Evolutionary conservation across 495 filamentous ascomycete species (phyloP), one percentile per base, ranked within the genome.

Genomic region (Annulohypoxylon maeteangense): DNA sequence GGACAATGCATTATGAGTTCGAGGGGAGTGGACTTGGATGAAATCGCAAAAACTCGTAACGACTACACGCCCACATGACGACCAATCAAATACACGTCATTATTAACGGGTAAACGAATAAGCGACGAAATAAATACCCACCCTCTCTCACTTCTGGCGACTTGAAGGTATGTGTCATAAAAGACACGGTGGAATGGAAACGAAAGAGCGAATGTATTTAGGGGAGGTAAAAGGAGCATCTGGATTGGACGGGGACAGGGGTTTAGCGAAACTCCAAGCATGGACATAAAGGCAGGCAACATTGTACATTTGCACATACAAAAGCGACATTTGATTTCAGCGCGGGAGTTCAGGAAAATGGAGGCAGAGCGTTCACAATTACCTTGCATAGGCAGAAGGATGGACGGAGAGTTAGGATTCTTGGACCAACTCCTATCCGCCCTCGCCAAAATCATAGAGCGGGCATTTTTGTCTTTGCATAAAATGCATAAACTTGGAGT

Each of bases 331-430:
- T 40, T 22, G 27, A 27, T 6, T 57, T 38, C 11, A 34, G 50
- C 50, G 34, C 20, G 3, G 50, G 54, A 12, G 31, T 42, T 40
- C 8, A 25, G 34, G 20, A 57, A 40, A 57, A 34, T 32, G 20
- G 12, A 1, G 12, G 20, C 20, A 57, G 10, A 12, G 53, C 29
- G 23, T 14, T 63, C 50, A 42, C 60, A 34, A 44, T 60, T 36
- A 54, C 56, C 29, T 68, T 61, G 65, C 57, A 68, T 68, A 2
- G 36, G 36, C n/a, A 40, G 50, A 42, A 20, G 40, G 38, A 25
- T 27, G 38, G 55, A 36, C 23, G 38, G 48, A 23, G 14, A 14
- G 22, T 59, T 51, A 31, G 38, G 62, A 65, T 63, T 54, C 48
- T 16, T 54, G 32, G 60, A 44, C 31, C 14, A 38, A 27, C 44